These are phyloP conservation scores for Capronia americana DNA, from an alignment of 2,329 filamentous ascomycete species.

Conservation along the genomic window DNA sequence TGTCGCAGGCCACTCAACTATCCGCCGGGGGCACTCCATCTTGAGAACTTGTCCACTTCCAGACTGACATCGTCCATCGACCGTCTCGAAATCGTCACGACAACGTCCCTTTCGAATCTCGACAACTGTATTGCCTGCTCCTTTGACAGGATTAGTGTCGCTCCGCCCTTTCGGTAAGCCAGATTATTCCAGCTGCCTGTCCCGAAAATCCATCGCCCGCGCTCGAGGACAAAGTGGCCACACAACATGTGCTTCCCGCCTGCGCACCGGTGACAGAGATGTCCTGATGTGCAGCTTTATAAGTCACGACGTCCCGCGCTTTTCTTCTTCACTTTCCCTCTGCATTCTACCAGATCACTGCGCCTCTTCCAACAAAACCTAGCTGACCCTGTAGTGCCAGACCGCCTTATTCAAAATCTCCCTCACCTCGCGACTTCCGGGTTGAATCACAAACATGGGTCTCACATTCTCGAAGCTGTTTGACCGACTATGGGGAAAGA, in stretches of 20 bases:
- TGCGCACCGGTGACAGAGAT: constrained; percentile 25
- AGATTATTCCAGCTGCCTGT: constrained; percentile 37
- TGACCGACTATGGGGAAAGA: constrained; percentile 96
- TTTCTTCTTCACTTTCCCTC: constrained; percentile 5
- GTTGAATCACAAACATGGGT: constrained; percentile 77
- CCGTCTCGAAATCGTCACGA: constrained; percentile 27
- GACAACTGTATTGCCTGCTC: constrained; percentile 33
- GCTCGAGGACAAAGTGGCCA: constrained; percentile 42
- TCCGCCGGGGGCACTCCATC: constrained; percentile 23
- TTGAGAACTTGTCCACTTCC: constrained; percentile 30
- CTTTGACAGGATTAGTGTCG: constrained; percentile 29
- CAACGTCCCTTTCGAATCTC: constrained; percentile 25
- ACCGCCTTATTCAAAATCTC: constrained; percentile 47
- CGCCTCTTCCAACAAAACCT: constrained; percentile 15
- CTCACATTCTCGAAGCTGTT: constrained; percentile 96
- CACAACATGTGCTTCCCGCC: constrained; percentile 31
- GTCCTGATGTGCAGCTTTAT: constrained; percentile 18
- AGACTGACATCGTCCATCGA: constrained; percentile 25
- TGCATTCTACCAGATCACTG: constrained; percentile 6
- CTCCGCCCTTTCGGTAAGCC: constrained; percentile 35
- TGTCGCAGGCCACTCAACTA: constrained; percentile 8
- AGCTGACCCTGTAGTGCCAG: constrained; percentile 42
- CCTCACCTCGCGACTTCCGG: constrained; percentile 32
- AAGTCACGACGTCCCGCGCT: constrained; percentile 13
- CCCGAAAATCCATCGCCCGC: constrained; percentile 15